Evolutionary conservation across 2,329 filamentous ascomycete genomes (phyloP), one percentile per base, ranked within the genome.

Genomic region (Emydomyces testavorans): DNA sequence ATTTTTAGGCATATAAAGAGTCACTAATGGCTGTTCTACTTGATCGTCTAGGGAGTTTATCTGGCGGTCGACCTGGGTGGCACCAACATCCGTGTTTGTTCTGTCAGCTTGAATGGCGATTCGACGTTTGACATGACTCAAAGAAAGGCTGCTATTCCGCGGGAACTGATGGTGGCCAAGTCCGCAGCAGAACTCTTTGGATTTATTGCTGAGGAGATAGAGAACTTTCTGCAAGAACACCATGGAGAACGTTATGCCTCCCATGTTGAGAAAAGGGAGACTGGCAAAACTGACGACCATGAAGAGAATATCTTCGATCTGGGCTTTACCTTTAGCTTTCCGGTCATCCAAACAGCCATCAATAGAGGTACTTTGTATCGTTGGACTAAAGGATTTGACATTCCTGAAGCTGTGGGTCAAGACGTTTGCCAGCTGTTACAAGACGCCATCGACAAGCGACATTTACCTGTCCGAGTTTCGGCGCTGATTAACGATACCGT

Each of bases 351-450:
- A 65, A 75, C 85, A 50, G 89, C 87, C 32, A 94, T 98, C 65
- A 96, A 96, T 75, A 90, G 88, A 69, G 92, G 92, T 52, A 83
- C 82, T 49, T 75, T 98, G 47, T 92, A 95, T 67, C 81, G 92
- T 57, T 98, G 92, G 92, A 98, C 92, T 50, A 98, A 98, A 72
- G 92, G 92, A 45, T 98, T 95, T 63, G 87, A 96, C 63, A 96
- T 98, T 56, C 77, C 81, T n/a, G 92, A 96, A 62, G 85, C 89
- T 1, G 68, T 98, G 50, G 92, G 90, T 58, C 84, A 95, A 68
- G 92, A 98, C 65, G 89, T 98, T 26, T 98, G 92, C 65, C 82
- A 80, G 35, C 71, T 98, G 53, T 75, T 98, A 29, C 92, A 98
- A 68, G 71, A 72, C 16, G 92, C 95, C 66, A 89, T 98, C 58